Conservation (phyloP, 306 rosid genomes). For the Astragalus glycyphyllos region DNA sequence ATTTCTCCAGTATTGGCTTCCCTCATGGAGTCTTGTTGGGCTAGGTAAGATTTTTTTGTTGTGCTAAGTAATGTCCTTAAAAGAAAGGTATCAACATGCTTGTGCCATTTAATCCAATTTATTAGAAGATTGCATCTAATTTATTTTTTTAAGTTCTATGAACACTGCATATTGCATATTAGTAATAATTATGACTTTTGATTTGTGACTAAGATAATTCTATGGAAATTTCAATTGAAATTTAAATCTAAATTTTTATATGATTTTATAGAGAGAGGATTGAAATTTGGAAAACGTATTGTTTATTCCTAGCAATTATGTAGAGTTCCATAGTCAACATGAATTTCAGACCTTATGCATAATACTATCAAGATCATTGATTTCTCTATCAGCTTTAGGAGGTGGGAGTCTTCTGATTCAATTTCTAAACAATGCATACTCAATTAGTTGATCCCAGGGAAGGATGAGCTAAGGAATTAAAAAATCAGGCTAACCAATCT, state of each 20-base stretch:
- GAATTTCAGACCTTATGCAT: background rate
- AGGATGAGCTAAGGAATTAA: slow-evolving; percentile 27
- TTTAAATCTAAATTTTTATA: background rate
- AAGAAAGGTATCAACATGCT: background rate
- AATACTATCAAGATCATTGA: background rate
- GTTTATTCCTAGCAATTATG: background rate
- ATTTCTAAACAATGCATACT: background rate
- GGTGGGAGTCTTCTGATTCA: slow-evolving; percentile 10
- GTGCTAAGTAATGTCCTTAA: background rate
- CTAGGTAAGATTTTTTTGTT: slow-evolving; percentile 63
- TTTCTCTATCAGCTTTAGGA: background rate
- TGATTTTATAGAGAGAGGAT: background rate
- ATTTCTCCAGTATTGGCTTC: slow-evolving; percentile 77
- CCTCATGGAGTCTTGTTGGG: slow-evolving; percentile 98
- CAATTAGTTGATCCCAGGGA: background rate
- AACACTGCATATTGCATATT: background rate
- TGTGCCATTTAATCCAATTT: slow-evolving; percentile 17
- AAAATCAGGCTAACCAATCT: background rate
- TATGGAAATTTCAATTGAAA: too few species aligned
- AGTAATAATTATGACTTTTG: background rate
- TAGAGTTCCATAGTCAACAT: background rate
- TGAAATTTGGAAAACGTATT: background rate
- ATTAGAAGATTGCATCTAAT: slow-evolving; percentile 4
- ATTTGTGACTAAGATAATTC: too few species aligned
- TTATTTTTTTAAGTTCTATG: background rate